Conservation (phyloP, 2,329 filamentous ascomycete species). For the Colletotrichum eremochloae region DNA sequence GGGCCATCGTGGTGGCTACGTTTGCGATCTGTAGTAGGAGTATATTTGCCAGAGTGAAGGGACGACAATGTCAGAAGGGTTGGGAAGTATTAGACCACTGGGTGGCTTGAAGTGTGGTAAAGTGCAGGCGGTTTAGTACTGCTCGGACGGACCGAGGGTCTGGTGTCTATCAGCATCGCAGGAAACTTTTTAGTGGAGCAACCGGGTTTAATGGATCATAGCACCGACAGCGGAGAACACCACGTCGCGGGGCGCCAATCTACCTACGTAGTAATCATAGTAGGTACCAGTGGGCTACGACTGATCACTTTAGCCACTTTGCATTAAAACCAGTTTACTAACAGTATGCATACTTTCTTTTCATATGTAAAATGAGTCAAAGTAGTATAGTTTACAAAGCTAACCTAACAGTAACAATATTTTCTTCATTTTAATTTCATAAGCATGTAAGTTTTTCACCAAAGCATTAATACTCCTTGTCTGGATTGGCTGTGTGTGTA, state of each 20-base stretch:
- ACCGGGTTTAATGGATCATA: no score
- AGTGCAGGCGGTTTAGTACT: background rate
- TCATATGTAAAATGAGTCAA: background rate
- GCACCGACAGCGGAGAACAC: background rate
- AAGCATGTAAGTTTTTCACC: background rate
- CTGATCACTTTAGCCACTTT: no score
- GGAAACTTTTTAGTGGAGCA: constrained; percentile 30
- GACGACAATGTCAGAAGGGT: background rate
- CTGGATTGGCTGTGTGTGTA: no score
- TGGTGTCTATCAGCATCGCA: background rate
- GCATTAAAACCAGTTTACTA: no score
- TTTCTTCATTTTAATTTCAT: no score
- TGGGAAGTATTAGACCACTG: background rate
- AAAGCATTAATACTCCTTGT: background rate
- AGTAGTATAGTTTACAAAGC: background rate
- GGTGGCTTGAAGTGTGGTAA: background rate
- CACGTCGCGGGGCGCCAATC: no score
- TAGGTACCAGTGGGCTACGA: no score
- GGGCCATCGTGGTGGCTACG: constrained; percentile 46
- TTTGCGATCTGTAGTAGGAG: background rate
- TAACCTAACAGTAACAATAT: no score
- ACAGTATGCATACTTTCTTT: background rate
- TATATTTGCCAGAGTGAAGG: background rate
- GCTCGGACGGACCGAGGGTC: no score
- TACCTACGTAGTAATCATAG: no score